Percentiles rank a stretch among this genome's conserved stretches.
phyloP scores from a whole-genome alignment of 805 yeast species.

The Brettanomyces sp. region DNA sequence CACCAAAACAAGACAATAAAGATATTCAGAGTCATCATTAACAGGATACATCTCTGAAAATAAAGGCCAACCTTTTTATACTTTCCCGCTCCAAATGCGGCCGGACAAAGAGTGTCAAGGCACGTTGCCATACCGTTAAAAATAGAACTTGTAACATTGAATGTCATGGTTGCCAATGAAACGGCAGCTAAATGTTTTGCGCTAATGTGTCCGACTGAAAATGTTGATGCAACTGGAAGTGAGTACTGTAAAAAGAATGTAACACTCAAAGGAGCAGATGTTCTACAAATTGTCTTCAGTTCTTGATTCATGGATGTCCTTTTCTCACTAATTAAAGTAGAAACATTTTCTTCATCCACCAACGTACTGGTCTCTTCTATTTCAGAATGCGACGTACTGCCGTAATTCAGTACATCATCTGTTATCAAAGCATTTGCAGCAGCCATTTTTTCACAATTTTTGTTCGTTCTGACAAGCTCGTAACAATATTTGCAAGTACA shows the following conservation, averaged over 20 bases:
- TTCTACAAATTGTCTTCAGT: slow-evolving; percentile 9
- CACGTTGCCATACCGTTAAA: slow-evolving; percentile 64
- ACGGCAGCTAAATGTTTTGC: slow-evolving; percentile 59
- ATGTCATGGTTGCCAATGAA: slow-evolving; percentile 61
- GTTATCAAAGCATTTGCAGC: too few relatives aligned
- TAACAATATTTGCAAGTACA: too few relatives aligned
- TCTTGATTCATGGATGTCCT: too few relatives aligned
- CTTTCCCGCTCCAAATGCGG: slow-evolving; percentile 47
- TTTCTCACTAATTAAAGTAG: too few relatives aligned
- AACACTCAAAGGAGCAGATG: slow-evolving; percentile 43
- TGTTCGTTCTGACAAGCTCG: too few relatives aligned
- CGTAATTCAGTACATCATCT: too few relatives aligned
- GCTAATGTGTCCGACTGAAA: slow-evolving; percentile 62
- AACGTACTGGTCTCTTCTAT: too few relatives aligned
- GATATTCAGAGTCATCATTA: slow-evolving; percentile 34
- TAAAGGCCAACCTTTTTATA: slow-evolving; percentile 20
- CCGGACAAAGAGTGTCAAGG: slow-evolving; percentile 62
- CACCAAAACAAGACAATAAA: slow-evolving; percentile 53
- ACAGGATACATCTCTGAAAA: slow-evolving; percentile 47
- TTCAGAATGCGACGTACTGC: too few relatives aligned
- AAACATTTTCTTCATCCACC: too few relatives aligned
- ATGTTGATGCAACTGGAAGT: slow-evolving; percentile 57
- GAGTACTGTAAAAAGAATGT: slow-evolving; percentile 61
- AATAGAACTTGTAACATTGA: slow-evolving; percentile 59
- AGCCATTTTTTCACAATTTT: too few relatives aligned